A percentile compares a stretch with the other conserved stretches of the same genome.
These are phyloP conservation scores for Metschnikowia cubensis DNA, from an alignment of 805 yeast species.

Conservation along the genomic window DNA sequence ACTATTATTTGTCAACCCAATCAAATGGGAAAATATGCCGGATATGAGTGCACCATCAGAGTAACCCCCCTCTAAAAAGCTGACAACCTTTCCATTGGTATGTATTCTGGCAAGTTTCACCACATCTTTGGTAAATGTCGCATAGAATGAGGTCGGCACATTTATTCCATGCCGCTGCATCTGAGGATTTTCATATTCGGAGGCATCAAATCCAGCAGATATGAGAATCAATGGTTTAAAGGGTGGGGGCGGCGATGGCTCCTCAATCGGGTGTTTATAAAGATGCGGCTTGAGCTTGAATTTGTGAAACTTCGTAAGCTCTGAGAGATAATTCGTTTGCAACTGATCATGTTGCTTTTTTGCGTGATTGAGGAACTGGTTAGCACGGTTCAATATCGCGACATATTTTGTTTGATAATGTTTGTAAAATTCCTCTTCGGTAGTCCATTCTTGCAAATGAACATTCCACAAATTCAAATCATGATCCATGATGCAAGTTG, in stretches of 20 bases:
- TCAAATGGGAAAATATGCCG: constrained; percentile 74
- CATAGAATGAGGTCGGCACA: constrained; percentile 77
- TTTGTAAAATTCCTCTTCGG: constrained; percentile 60
- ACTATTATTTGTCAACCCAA: constrained; percentile 57
- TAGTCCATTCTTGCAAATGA: constrained; percentile 63
- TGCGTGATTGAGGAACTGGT: constrained; percentile 53
- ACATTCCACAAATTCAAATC: constrained; percentile 80
- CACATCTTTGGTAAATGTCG: constrained; percentile 68
- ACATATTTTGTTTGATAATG: constrained; percentile 60
- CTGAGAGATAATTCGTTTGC: constrained; percentile 24
- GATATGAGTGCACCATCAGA: constrained; percentile 77
- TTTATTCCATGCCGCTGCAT: constrained; percentile 84
- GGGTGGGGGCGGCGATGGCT: constrained; percentile 35
- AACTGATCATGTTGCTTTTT: constrained; percentile 42
- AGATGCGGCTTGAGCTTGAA: constrained; percentile 30
- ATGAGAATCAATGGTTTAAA: constrained; percentile 56
- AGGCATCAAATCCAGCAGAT: constrained; percentile 87
- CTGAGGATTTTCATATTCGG: constrained; percentile 73
- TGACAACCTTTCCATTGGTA: constrained; percentile 57
- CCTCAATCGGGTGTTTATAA: constrained; percentile 22
- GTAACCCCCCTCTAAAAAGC: constrained; percentile 82
- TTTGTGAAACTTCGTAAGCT: constrained; percentile 28
- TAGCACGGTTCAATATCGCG: constrained; percentile 60
- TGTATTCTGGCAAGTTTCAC: constrained; percentile 63
- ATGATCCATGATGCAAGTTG: constrained; percentile 74